A percentile compares a stretch with the other conserved stretches of the same genome.
phyloP scores from a whole-genome alignment of 2,329 filamentous ascomycete species.

The Blastomyces parvus region DNA sequence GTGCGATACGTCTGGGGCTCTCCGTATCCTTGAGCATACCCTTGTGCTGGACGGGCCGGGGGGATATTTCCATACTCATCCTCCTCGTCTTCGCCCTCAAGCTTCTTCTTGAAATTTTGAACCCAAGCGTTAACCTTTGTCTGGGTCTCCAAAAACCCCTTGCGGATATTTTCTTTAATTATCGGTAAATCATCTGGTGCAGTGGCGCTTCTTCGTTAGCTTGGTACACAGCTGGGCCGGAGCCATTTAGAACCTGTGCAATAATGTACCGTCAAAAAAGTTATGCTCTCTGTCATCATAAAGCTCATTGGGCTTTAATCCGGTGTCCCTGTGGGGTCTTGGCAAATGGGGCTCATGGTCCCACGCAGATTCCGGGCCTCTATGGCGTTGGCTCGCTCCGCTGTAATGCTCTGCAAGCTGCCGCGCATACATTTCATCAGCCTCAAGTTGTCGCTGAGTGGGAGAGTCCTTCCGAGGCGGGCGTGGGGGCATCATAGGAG shows the following conservation, averaged over 20 bases:
- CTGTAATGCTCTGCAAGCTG: constrained; percentile 89
- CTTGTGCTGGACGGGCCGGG: constrained; percentile 23
- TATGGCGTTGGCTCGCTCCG: constrained; percentile 24
- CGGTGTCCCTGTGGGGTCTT: constrained; percentile 43
- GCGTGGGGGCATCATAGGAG: constrained; percentile 73
- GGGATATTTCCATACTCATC: constrained; percentile 28
- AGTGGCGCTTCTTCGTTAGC: not conserved
- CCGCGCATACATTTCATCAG: constrained; percentile 83
- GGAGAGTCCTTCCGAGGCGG: constrained; percentile 50
- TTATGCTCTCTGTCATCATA: constrained; percentile 67
- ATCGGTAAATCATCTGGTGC: constrained; percentile 73
- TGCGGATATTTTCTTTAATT: constrained; percentile 84
- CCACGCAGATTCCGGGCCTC: constrained; percentile 13
- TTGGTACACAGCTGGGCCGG: too few relatives aligned
- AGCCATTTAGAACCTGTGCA: not conserved
- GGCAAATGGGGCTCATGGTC: constrained; percentile 26
- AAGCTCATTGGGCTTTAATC: constrained; percentile 47
- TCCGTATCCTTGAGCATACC: constrained; percentile 28
- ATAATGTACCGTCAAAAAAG: constrained; percentile 68
- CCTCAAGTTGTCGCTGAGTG: constrained; percentile 70
- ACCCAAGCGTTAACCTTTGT: constrained; percentile 90
- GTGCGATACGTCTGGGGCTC: constrained; percentile 39
- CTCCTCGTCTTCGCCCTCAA: constrained; percentile 72
- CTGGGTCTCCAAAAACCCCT: constrained; percentile 92
- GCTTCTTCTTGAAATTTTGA: constrained; percentile 77